Percentiles rank a stretch among this genome's conserved stretches.
These are phyloP conservation scores for Gamsiella multidivaricata DNA, from an alignment of 192 early-diverging fungal genomes.

Conservation along the genomic window DNA sequence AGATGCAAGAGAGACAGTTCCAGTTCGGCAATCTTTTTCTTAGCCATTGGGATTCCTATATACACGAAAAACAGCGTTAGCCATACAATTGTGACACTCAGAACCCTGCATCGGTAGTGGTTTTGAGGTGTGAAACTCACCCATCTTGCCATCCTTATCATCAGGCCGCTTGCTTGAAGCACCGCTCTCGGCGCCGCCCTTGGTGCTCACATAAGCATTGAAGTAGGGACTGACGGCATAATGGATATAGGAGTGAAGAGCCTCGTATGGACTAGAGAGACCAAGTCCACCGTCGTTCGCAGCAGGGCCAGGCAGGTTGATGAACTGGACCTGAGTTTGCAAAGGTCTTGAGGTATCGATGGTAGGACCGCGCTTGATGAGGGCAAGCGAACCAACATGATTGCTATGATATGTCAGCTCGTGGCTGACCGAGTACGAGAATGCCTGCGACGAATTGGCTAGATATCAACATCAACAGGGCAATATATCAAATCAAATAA, in stretches of 20 bases:
- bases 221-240: constrained; percentile 96
- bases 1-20: constrained; percentile 93
- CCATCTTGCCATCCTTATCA: constrained; percentile 80
- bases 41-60: constrained; percentile 91
- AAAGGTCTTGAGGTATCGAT: constrained; percentile 80
- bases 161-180: constrained; percentile 54
- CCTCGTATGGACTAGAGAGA: constrained; percentile 80
- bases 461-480: neutral
- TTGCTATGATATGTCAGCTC: constrained; percentile 80
- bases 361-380: constrained; percentile 80
- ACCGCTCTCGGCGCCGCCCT: constrained; percentile 64
- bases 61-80: neutral
- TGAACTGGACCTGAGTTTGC: constrained; percentile 86
- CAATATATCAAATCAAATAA: neutral
- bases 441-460: constrained; percentile 54
- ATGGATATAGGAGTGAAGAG: constrained; percentile 91
- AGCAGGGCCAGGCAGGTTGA: constrained; percentile 86
- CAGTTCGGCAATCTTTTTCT: constrained; percentile 98
- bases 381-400: constrained; percentile 78
- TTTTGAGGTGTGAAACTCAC: constrained; percentile 34
- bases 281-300: constrained; percentile 59
- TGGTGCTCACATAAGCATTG: constrained; percentile 88
- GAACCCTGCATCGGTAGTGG: too few species aligned
- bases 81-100: too few species aligned
- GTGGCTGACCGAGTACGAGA: constrained; percentile 71